Evolutionary conservation across 352 stramenopile species (phyloP).

Genomic region (Discostella stelligera): DNA sequence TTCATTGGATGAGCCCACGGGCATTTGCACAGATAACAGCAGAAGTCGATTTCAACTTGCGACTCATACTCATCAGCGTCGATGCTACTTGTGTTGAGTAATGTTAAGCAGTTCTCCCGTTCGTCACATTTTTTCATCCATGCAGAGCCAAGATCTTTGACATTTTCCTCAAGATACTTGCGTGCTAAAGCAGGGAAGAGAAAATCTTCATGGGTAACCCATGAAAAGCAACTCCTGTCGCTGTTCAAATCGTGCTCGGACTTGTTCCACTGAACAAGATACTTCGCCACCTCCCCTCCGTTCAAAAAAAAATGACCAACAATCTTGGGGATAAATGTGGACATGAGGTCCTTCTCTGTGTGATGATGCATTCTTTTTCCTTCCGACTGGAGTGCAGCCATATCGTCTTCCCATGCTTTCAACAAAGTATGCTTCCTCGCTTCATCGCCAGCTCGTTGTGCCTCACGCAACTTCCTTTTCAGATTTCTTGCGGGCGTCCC

Average conservation of each 20-base stretch:
- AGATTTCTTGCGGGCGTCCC: conserved; percentile 3
- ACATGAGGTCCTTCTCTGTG: conserved; percentile 33
- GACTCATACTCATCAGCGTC: conserved; percentile 21
- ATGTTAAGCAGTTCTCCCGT: conserved; percentile 12
- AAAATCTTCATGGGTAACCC: conserved; percentile 42
- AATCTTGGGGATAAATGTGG: conserved; percentile 34
- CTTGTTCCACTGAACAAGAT: conserved; percentile 32
- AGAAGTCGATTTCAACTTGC: conserved; percentile 50
- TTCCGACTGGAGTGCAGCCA: neutral
- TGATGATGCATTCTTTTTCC: conserved; percentile 10
- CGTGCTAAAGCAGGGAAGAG: conserved; percentile 37
- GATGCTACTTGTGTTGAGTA: conserved; percentile 16
- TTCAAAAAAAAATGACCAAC: conserved; percentile 40
- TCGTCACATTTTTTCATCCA: conserved; percentile 22
- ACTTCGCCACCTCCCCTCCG: conserved; percentile 20
- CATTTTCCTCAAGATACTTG: conserved; percentile 22
- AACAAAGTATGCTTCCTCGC: conserved; percentile 26
- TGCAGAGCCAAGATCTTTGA: neutral
- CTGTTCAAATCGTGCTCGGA: neutral
- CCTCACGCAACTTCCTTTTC: conserved; percentile 17
- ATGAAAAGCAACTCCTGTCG: conserved; percentile 23
- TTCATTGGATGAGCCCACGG: conserved; percentile 15
- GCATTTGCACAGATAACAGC: conserved; percentile 54
- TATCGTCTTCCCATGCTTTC: conserved; percentile 19
- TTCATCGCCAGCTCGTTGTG: conserved; percentile 17